Base-by-base conservation (phyloP, 768 basidiomycete genomes). In the Amanita polypyramis region DNA sequence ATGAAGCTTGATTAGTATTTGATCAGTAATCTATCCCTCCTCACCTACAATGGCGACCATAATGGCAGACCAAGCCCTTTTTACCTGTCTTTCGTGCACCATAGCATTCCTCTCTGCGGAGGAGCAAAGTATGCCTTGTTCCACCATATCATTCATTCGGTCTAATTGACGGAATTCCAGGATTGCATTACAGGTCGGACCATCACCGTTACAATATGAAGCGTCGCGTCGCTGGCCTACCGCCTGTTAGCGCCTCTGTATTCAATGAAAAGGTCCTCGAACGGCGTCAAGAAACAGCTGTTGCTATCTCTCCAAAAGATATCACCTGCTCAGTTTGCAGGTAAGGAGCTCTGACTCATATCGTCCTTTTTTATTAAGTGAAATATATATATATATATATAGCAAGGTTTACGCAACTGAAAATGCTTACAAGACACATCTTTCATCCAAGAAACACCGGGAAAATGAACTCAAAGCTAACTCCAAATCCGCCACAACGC, bases 201-300 rank as follows among this genome's bases (percentile, higher is more conserved):
- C 86, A 88, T 63, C 96, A 99, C 68, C 74, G 93, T 45, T 99
- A 99, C 68, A 99, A 99, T 61, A 91, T 97, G 82, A 95, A 95
- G 72, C 85, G 94, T 54, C 81, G 92, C 23, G 87, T 98, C 14
- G 94, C 95, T 2, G 79, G 76, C 4, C 75, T 99, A 1, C 85
- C 90, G 7, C 93, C 95, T 2, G 80, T 99, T 57, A 82, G 79
- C 50, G 76, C 74, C 0, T 65, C 73, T 5, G 56, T 82, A 1
- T 99, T 97, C 68, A 84, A 93, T 56, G 78, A 90, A 58, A 98
- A 97, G 59, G 85, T 96, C 10, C 61, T 85, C 23, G 87, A 95
- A 53, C 69, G 89, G 55, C 70, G 79, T 12, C 72, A 78, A 37
- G 85, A 93, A 65, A 88, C 85, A 1, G 81, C 85, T 0, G 68